A percentile compares a stretch with the other conserved stretches of the same genome.
phyloP scores from a whole-genome alignment of 2,329 filamentous ascomycete genomes.

The Biscogniauxia sp. region DNA sequence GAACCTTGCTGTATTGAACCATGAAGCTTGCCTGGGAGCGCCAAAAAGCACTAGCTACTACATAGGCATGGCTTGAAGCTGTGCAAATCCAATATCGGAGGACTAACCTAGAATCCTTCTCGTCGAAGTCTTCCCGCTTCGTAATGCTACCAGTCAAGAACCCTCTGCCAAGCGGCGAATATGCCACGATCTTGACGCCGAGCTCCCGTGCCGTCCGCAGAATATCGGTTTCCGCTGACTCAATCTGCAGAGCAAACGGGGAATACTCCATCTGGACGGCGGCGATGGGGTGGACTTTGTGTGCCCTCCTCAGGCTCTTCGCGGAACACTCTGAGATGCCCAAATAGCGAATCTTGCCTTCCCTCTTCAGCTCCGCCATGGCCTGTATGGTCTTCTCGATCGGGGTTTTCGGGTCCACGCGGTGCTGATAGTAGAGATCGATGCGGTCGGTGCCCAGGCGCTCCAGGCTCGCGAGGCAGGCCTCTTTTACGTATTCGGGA shows the following conservation, averaged over 20 bases:
- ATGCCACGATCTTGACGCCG: constrained; percentile 52
- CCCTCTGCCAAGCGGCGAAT: constrained; percentile 55
- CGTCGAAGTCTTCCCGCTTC: constrained; percentile 41
- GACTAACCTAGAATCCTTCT: constrained; percentile 31
- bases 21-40: too few species aligned
- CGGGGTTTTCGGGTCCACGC: constrained; percentile 44
- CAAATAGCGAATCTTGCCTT: constrained; percentile 52
- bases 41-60: not conserved
- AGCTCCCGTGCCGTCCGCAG: constrained; percentile 52
- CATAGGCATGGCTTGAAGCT: not conserved
- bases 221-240: constrained; percentile 46
- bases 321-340: constrained; percentile 48
- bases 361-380: constrained; percentile 45
- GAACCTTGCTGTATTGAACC: too few species aligned
- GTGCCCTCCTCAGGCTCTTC: constrained; percentile 45
- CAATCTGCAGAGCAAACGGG: constrained; percentile 56
- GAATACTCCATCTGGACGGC: constrained; percentile 53
- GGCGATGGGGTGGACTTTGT: constrained; percentile 45
- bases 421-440: constrained; percentile 54
- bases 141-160: constrained; percentile 48
- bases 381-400: constrained; percentile 47
- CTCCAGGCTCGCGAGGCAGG: constrained; percentile 38
- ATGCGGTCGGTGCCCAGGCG: constrained; percentile 49
- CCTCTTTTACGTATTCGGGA: constrained; percentile 27
- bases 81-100: not conserved